Conservation (phyloP, 768 basidiomycete species). For the Mycena latifolia region DNA sequence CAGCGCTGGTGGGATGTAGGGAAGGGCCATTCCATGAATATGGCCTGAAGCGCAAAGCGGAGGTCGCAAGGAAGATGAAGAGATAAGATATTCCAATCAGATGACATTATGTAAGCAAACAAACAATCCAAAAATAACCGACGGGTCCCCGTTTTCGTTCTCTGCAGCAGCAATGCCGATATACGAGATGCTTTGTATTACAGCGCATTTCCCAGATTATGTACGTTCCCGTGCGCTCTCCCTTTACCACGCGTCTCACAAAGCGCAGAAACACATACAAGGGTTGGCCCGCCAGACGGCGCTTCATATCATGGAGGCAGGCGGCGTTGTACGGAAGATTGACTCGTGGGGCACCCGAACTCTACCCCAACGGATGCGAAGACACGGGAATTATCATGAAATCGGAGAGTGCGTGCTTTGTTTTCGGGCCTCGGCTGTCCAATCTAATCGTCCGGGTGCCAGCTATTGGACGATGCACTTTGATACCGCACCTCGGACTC, state of each 20-base stretch:
- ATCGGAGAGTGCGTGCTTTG: slow-evolving; percentile 79
- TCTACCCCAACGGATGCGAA: slow-evolving; percentile 81
- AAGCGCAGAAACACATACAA: slow-evolving; percentile 76
- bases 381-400: slow-evolving; percentile 66
- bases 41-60: too few species aligned
- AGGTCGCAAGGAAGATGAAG: too few species aligned
- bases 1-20: too few species aligned
- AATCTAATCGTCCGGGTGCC: slow-evolving; percentile 4
- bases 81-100: too few species aligned
- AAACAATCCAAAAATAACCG: too few species aligned
- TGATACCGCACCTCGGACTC: slow-evolving; percentile 82
- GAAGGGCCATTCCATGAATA: too few species aligned
- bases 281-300: slow-evolving; percentile 80
- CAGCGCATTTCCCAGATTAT: slow-evolving; percentile 80
- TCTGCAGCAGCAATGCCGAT: slow-evolving; percentile 73
- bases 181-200: slow-evolving; percentile 89
- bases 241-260: neutral
- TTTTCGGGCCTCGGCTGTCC: neutral
- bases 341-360: slow-evolving; percentile 80
- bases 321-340: slow-evolving; percentile 87
- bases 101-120: too few species aligned
- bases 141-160: too few species aligned
- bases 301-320: slow-evolving; percentile 76
- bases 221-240: slow-evolving; percentile 51
- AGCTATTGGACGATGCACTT: slow-evolving; percentile 96